A percentile compares a stretch with the other conserved stretches of the same genome.
These are phyloP conservation scores for Yamadazyma paraphyllophila DNA, from an alignment of 805 yeast species.

Conservation along the genomic window DNA sequence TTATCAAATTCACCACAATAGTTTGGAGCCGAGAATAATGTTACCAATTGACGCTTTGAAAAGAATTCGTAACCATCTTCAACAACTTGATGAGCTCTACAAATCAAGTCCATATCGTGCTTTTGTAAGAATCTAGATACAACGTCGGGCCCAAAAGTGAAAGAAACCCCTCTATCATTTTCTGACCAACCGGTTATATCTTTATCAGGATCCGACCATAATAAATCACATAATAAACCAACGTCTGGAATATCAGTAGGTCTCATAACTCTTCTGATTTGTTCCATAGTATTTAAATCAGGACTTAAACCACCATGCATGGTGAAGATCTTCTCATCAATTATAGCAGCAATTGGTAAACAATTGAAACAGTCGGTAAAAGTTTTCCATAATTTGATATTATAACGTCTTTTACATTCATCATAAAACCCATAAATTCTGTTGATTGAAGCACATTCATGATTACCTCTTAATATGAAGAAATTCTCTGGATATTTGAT, in stretches of 20 bases:
- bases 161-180: conserved; percentile 97
- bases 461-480: conserved; percentile 95
- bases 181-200: conserved; percentile 99
- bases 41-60: conserved; percentile 92
- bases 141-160: conserved; percentile 99
- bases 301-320: conserved; percentile 99
- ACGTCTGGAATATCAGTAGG: conserved; percentile 99
- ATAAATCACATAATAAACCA: conserved; percentile 90
- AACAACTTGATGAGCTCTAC: conserved; percentile 98
- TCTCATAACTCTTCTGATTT: conserved; percentile 97
- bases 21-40: conserved; percentile 95
- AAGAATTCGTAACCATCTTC: conserved; percentile 99
- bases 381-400: conserved; percentile 97
- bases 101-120: conserved; percentile 96
- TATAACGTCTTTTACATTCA: conserved; percentile 97
- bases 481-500: conserved; percentile 98
- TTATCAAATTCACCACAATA: conserved; percentile 99
- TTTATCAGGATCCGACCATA: conserved; percentile 99
- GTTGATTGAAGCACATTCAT: conserved; percentile 97
- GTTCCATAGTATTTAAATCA: conserved; percentile 96
- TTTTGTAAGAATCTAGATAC: conserved; percentile 94
- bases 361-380: conserved; percentile 98
- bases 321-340: conserved; percentile 95
- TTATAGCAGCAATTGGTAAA: conserved; percentile 96
- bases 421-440: conserved; percentile 98